Evolutionary conservation across 805 yeast species (phyloP), one percentile per base, ranked within the genome.

Genomic region (Wickerhamiella parazyma): DNA sequence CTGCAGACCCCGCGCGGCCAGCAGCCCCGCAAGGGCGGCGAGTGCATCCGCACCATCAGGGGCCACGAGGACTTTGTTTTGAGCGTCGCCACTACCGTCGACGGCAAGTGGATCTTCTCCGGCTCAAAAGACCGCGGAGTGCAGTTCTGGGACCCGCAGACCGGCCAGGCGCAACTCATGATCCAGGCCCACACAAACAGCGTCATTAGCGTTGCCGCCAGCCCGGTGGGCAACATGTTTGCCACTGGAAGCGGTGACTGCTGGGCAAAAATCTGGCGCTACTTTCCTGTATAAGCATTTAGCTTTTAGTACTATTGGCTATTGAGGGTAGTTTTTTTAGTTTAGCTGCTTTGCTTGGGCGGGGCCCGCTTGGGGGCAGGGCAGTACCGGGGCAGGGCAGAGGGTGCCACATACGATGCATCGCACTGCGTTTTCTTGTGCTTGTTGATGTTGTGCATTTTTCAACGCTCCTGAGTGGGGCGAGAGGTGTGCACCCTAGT

Each of bases 191-290:
- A 89, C 63, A 78, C 91, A 61, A 89, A 89, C 68, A 82, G 94
- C 8, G 97, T 91, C 38, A 89, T 89, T 53, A 78, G 89, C 44
- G 97, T 89, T 33, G 85, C 94, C 39, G 95, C 91, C 18, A 78
- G 91, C 19, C 85, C 86, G 52, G 77, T 76, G 49, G 78, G 84
- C 49, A 89, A 93, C 39, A 78, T 84, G 55, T 91, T 89, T 69
- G 97, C 97, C 44, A 87, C 97, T 11, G 97, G 97, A 45, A 74
- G 85, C 64, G 98, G 97, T 61, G 97, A 89, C 65, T 89, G 94
- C 64, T 83, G 87, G 61, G 97, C 97, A 33, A 76, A 95, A 64
- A 82, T 89, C 58, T 89, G 98, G 98, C 75, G 80, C 62, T 85
- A 59, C 48, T 54, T 38, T 36, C 46, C 48, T 12, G 34, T 24